Evolutionary conservation across 2,329 filamentous ascomycete genomes (phyloP), one percentile per base, ranked within the genome.

Genomic region (Tolypocladium amazonense): DNA sequence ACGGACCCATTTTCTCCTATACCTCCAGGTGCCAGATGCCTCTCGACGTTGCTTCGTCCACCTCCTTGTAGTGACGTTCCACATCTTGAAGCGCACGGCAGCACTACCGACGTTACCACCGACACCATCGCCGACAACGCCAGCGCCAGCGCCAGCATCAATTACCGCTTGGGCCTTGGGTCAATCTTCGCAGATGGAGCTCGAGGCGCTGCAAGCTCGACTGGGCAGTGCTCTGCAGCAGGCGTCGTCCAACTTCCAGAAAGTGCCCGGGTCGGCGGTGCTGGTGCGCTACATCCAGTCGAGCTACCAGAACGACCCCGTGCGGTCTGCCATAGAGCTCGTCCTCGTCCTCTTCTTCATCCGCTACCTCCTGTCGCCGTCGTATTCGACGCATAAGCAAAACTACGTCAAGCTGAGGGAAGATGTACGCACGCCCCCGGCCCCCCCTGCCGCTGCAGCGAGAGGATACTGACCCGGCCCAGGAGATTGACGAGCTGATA

Each of bases 271-370:
- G 58, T 97, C 93, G 37, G 90, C 93, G 50, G 96, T 99, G 67
- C 81, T 97, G 69, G 84, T 96, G 67, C 90, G 94, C 63, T 99
- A 99, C 76, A 92, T 99, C 71, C 90, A 90, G 74, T 96, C 92
- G 60, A 96, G 92, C 72, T 97, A 99, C 78, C 94, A 99, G 77
- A 89, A 99, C 72, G 94, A 99, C 69, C 94, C 94, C 12, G 86
- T 97, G 60, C 88, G 95, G 58, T 96, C 91, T 58, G 91, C 90
- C 45, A 90, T 99, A 66, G 94, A 99, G 76, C 80, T 99, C 57
- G 87, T 97, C 65, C 81, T 99, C 61, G 90, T 99, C 67, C 85
- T 99, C 59, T 99, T 99, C 77, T 95, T 95, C 64, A 88, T 99
- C 60, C 86, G 92, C 64, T 99, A 99, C 74, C 81, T 99, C 59